A percentile compares a stretch with the other conserved stretches of the same genome.
Evolutionary conservation across 805 yeast genomes (phyloP).

Genomic region (Wickerhamiella domercqiae): DNA sequence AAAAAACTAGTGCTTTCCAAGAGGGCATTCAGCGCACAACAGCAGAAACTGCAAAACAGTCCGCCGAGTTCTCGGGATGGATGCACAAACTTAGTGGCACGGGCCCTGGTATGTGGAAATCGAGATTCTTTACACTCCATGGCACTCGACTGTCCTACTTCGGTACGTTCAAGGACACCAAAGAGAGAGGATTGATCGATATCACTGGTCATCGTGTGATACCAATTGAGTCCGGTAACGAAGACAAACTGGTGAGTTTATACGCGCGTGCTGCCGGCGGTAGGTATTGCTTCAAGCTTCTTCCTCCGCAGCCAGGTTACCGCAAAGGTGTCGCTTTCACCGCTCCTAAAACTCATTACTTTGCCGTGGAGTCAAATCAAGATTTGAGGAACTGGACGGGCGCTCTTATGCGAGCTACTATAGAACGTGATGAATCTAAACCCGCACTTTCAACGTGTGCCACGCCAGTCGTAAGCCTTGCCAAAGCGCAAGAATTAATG

Average conservation of each 20-base stretch:
- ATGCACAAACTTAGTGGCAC: constrained; percentile 84
- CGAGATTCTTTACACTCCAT: constrained; percentile 70
- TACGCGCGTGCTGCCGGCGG: constrained; percentile 94
- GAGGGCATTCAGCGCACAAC: constrained; percentile 73
- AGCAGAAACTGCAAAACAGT: constrained; percentile 61
- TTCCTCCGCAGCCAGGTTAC: constrained; percentile 97
- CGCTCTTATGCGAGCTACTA: constrained; percentile 87
- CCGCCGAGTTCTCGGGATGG: constrained; percentile 82
- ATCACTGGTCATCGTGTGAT: constrained; percentile 87
- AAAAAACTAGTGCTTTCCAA: constrained; percentile 29
- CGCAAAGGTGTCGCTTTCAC: constrained; percentile 91
- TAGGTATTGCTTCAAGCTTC: constrained; percentile 76
- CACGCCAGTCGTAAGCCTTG: constrained; percentile 85
- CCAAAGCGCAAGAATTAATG: constrained; percentile 72
- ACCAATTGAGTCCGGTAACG: constrained; percentile 51
- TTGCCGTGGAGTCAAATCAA: constrained; percentile 82
- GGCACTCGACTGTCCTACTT: constrained; percentile 89
- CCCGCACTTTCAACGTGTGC: constrained; percentile 87
- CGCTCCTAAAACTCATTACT: constrained; percentile 87
- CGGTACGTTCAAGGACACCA: constrained; percentile 55
- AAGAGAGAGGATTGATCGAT: constrained; percentile 87
- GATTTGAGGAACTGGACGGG: constrained; percentile 95
- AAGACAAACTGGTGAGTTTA: constrained; percentile 70
- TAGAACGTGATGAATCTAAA: constrained; percentile 82
- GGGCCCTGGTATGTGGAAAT: constrained; percentile 82